Percentiles rank a stretch among this genome's conserved stretches.
phyloP scores from a whole-genome alignment of 2,329 filamentous ascomycete genomes.

The Arthrobotrys sinensis region DNA sequence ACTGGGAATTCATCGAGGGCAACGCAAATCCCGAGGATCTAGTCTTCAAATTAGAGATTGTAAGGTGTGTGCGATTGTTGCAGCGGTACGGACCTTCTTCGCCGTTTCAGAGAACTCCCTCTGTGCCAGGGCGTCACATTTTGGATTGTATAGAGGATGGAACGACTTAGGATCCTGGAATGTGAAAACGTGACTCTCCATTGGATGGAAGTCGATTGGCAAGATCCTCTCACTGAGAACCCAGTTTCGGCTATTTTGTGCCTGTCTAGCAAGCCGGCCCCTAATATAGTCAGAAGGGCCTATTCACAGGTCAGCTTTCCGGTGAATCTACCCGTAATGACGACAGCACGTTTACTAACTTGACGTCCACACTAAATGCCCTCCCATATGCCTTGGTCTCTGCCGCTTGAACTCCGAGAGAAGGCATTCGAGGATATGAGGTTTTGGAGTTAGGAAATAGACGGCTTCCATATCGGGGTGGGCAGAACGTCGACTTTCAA shows the following conservation, averaged over 20 bases:
- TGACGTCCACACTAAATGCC: constrained; percentile 88
- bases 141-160: constrained; percentile 89
- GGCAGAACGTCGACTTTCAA: constrained; percentile 85
- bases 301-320: constrained; percentile 10
- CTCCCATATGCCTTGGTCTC: constrained; percentile 78
- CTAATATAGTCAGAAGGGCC: constrained; percentile 38
- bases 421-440: constrained; percentile 92
- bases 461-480: constrained; percentile 95
- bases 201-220: constrained; percentile 88
- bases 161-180: constrained; percentile 98
- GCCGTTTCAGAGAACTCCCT: constrained; percentile 87
- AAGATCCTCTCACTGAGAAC: constrained; percentile 86
- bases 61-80: neutral
- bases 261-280: constrained; percentile 19
- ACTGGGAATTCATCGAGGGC: constrained; percentile 93
- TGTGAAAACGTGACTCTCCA: constrained; percentile 90
- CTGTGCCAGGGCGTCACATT: constrained; percentile 86
- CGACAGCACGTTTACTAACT: constrained; percentile 68
- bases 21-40: constrained; percentile 90
- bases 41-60: constrained; percentile 25
- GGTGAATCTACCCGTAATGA: constrained; percentile 63
- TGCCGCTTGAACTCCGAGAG: constrained; percentile 90
- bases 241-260: constrained; percentile 71
- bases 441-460: constrained; percentile 87
- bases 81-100: constrained; percentile 78